Base-by-base conservation (phyloP, 1,284 basidiomycete species). In the Takashimella koratensis region DNA sequence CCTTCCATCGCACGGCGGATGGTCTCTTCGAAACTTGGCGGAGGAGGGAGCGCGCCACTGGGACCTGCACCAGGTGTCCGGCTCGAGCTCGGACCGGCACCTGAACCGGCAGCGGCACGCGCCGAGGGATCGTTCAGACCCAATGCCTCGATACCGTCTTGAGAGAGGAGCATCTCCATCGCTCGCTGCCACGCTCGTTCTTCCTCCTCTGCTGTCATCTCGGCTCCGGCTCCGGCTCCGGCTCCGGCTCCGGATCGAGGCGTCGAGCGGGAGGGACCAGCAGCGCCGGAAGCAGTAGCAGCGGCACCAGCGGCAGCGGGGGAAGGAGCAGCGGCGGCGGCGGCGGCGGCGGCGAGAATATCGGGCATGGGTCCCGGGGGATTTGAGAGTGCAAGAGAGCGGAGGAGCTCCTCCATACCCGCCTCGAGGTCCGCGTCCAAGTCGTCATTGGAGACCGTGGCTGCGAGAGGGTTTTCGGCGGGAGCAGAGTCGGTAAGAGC, bases 371-470 rank as follows among this genome's bases (percentile, higher is more conserved):
- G 65, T 24, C 64, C 68, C n/a, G 65, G 65, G 19, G 75, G 70
- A 26, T 75, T 76, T 4, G 73, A 74, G 11, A 74, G 77, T 16
- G 66, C 76, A 8, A 95, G 79, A 65, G 85, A 86, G 20, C 81
- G 80, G 79, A 96, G 84, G 44, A 96, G 80, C n/a, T 78, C 79
- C 69, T 91, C 88, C 91, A 97, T 95, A 26, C 84, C 87, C 66
- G 82, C 80, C 5, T 86, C 84, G 43, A 96, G 79, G 67, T 89
- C 85, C 41, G 81, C 79, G 42, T 86, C 83, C 66, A 92, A 90
- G 40, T 70, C 71, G 43, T 79, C 74, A 41, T 78, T 78, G 58
- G 54, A 50, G 13, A 52, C 26, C 52, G 67, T 53, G 43, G 16
- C 51, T 23, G n/a, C 39, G 52, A 25, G 52, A 6, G 67, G 43